Conservation (phyloP, 2,329 filamentous ascomycete species). For the Decorospora gaudefroyi region DNA sequence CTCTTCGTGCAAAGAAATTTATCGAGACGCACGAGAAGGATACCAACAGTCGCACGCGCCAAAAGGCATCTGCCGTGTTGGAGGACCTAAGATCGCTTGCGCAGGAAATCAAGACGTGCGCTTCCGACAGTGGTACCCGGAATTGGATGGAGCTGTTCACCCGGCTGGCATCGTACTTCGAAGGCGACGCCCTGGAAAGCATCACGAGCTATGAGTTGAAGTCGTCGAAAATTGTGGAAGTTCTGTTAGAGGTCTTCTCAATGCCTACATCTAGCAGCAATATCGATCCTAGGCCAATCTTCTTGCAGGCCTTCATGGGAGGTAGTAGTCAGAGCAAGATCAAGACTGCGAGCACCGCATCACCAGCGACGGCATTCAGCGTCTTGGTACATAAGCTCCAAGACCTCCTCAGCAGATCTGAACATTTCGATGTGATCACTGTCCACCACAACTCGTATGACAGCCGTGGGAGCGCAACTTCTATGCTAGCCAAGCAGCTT, state of each 20-base stretch:
- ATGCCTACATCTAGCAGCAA: constrained; percentile 60
- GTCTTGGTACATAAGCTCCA: constrained; percentile 92
- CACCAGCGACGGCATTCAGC: constrained; percentile 82
- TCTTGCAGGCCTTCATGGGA: constrained; percentile 92
- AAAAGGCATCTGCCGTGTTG: constrained; percentile 77
- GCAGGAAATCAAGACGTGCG: constrained; percentile 71
- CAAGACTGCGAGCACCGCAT: constrained; percentile 67
- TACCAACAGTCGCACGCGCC: constrained; percentile 72
- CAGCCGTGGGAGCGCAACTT: constrained; percentile 86
- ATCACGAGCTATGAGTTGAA: constrained; percentile 95
- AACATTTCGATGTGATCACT: constrained; percentile 97
- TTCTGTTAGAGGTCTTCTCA: constrained; percentile 80
- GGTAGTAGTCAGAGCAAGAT: constrained; percentile 64
- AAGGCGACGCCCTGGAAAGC: constrained; percentile 84
- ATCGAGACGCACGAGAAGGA: constrained; percentile 80
- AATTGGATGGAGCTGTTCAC: constrained; percentile 71
- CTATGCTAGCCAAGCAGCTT: constrained; percentile 96
- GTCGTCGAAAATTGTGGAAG: constrained; percentile 84
- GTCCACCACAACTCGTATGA: constrained; percentile 92
- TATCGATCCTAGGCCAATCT: constrained; percentile 73
- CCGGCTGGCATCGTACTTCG: constrained; percentile 80
- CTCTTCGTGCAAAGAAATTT: constrained; percentile 78
- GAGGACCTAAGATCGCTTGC: constrained; percentile 72
- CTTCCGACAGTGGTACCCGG: constrained; percentile 54
- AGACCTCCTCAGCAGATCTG: constrained; percentile 91